These are phyloP conservation scores for Parafenestella ontariensis DNA, from an alignment of 2,329 filamentous ascomycete species.

Conservation along the genomic window DNA sequence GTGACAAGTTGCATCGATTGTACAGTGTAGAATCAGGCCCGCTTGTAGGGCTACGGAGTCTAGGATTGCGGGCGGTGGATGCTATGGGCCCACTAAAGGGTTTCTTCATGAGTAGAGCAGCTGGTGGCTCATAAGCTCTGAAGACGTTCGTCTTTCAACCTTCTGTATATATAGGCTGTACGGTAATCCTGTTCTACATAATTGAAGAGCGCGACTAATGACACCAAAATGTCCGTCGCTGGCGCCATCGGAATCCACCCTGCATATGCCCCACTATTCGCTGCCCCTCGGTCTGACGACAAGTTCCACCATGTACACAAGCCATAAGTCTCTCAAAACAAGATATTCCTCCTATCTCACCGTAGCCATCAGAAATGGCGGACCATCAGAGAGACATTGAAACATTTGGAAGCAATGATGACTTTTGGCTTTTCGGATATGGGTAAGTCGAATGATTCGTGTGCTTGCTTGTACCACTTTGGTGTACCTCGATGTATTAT, in stretches of 20 bases:
- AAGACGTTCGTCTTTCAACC: conserved; percentile 10
- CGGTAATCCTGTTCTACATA: not conserved
- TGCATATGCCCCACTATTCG: conserved; percentile 24
- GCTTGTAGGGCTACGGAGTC: conserved; percentile 77
- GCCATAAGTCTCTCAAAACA: not conserved
- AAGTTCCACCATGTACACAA: not conserved
- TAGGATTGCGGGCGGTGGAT: conserved; percentile 80
- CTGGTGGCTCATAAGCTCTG: conserved; percentile 40
- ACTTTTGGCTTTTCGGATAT: conserved; percentile 98
- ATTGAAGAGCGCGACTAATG: not conserved
- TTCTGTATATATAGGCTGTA: conserved; percentile 10
- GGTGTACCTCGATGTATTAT: not conserved
- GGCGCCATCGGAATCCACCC: conserved; percentile 19
- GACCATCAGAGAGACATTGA: conserved; percentile 40
- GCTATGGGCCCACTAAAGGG: conserved; percentile 76
- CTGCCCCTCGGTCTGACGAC: conserved; percentile 15
- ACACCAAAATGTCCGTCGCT: conserved; percentile 2
- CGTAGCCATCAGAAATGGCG: conserved; percentile 24
- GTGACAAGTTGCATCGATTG: conserved; percentile 90
- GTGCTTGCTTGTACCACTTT: not conserved
- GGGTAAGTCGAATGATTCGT: conserved; percentile 66
- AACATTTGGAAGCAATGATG: conserved; percentile 55
- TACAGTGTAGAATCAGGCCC: conserved; percentile 84
- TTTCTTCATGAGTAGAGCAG: conserved; percentile 79
- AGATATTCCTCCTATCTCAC: not conserved